Evolutionary conservation across 1,284 basidiomycete species (phyloP).

Genomic region (Ceratobasidium sp.): DNA sequence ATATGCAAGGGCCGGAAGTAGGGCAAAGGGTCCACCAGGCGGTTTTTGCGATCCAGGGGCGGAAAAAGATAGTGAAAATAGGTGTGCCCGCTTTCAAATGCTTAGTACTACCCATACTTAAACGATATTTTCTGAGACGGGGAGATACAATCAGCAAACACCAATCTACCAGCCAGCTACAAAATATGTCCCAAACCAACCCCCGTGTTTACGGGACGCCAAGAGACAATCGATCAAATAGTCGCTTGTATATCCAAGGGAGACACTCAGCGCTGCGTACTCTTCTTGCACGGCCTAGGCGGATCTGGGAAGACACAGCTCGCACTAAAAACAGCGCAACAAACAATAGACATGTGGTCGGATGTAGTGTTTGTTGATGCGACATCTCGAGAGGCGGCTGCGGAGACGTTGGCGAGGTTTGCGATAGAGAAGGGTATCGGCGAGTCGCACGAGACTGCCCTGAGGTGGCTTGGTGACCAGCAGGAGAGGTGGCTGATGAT

Average conservation of each 20-base stretch:
- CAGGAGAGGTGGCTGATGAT: constrained; percentile 12
- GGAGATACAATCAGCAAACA: background rate
- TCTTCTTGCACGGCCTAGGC: too few species aligned
- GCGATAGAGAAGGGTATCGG: background rate
- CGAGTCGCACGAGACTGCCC: background rate
- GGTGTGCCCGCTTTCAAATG: background rate
- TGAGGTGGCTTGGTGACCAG: background rate
- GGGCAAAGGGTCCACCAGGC: background rate
- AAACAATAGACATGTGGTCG: background rate
- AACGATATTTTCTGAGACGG: background rate
- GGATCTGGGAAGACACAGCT: too few species aligned
- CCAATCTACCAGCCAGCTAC: background rate
- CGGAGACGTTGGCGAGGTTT: background rate
- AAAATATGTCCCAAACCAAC: constrained; percentile 4
- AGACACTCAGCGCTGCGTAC: background rate
- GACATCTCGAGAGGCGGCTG: background rate
- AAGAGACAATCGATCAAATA: background rate
- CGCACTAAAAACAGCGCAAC: too few species aligned
- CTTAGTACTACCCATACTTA: background rate
- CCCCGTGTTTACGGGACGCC: background rate
- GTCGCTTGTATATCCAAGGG: background rate
- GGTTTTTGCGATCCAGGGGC: background rate
- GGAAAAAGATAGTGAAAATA: background rate
- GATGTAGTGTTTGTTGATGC: constrained; percentile 32
- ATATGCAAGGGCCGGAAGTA: background rate